Conservation (phyloP, 179 eudicot genomes). For the Dionaea muscipula region DNA sequence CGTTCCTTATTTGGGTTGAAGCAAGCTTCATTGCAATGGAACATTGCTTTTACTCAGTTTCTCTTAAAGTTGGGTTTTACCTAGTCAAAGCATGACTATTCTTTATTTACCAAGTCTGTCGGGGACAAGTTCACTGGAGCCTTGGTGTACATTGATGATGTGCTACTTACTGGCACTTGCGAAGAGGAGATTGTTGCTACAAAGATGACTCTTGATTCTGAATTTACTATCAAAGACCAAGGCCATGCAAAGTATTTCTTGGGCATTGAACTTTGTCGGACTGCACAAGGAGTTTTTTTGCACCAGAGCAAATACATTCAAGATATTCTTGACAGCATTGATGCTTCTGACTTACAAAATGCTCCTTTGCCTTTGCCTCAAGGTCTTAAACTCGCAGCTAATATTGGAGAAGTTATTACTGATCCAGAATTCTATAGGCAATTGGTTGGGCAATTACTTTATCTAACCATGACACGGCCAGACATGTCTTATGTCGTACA, state of each 20-base stretch:
- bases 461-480: not conserved
- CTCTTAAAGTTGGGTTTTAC: not conserved
- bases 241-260: not conserved
- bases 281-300: not conserved
- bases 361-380: not conserved
- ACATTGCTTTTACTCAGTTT: not conserved
- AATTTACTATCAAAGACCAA: conserved; percentile 2
- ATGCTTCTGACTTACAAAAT: not conserved
- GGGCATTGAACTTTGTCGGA: not conserved
- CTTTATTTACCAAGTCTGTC: not conserved
- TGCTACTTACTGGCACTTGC: not conserved
- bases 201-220: not conserved
- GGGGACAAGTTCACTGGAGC: no score
- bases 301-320: not conserved
- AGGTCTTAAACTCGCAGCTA: not conserved
- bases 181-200: no score
- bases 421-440: not conserved
- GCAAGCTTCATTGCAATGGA: not conserved
- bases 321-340: not conserved
- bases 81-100: not conserved
- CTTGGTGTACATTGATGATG: conserved; percentile 1
- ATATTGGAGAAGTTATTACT: not conserved
- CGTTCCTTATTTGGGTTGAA: not conserved
- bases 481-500: not conserved
- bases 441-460: not conserved